Percentiles rank a stretch among this genome's conserved stretches.
phyloP scores from a whole-genome alignment of 2,329 filamentous ascomycete species.

The Clarireedia sp. region DNA sequence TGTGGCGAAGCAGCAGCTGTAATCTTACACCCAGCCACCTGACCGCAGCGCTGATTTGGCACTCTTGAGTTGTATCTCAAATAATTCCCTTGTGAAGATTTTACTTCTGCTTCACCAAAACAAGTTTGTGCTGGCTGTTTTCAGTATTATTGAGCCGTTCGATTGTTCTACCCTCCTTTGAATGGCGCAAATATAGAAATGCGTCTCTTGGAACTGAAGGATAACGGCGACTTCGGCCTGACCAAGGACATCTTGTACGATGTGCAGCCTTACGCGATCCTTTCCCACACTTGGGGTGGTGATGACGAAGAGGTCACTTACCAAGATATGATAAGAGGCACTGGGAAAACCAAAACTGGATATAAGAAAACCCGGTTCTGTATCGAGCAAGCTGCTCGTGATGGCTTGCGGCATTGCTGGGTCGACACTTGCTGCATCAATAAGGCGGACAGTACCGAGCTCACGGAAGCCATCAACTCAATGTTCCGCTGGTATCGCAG shows the following conservation, averaged over 20 bases:
- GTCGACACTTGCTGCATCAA: conserved; percentile 3
- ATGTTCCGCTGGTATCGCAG: conserved; percentile 3
- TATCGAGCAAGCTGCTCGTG: background rate
- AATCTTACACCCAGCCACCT: no score
- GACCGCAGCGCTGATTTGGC: no score
- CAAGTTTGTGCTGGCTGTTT: no score
- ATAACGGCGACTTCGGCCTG: background rate
- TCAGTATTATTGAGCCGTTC: no score
- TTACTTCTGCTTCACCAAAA: no score
- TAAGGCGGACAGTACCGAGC: background rate
- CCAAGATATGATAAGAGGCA: background rate
- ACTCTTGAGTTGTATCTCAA: no score
- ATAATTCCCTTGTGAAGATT: no score
- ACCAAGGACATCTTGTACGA: background rate
- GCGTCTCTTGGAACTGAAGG: background rate
- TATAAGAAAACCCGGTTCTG: background rate
- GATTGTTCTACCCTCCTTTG: no score
- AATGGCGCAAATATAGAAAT: background rate
- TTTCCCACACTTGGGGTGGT: background rate
- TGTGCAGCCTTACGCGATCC: background rate
- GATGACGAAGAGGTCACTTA: background rate
- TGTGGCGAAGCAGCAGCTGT: no score
- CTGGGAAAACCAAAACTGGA: background rate
- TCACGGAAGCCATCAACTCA: background rate
- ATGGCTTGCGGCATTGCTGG: background rate